phyloP scores from a whole-genome alignment of 2,329 filamentous ascomycete genomes.

The Neofusicoccum kwambonambiense region DNA sequence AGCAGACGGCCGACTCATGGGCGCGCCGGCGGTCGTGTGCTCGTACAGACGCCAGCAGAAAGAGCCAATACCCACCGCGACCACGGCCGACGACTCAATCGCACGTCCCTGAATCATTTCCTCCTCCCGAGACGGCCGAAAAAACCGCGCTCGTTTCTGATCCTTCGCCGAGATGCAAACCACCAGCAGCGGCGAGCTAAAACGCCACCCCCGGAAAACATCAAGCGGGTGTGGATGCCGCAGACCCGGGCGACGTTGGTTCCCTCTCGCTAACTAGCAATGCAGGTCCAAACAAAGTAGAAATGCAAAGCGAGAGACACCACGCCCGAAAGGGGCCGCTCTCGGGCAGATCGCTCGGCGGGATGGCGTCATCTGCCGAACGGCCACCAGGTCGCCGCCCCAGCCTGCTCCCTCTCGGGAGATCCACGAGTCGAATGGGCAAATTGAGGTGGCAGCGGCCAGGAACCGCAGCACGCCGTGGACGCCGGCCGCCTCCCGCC shows the following conservation, averaged over 20 bases:
- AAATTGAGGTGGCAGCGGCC: background rate
- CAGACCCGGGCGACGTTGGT: background rate
- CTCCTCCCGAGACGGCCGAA: background rate
- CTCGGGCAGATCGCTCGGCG: constrained; percentile 11
- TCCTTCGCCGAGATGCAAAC: constrained; percentile 3
- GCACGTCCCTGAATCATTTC: background rate
- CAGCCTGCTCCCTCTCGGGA: background rate
- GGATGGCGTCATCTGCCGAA: constrained; percentile 16
- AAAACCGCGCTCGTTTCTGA: background rate
- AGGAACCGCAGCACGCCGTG: background rate
- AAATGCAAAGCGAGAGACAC: background rate
- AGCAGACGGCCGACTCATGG: background rate
- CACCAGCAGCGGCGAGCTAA: background rate
- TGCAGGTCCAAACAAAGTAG: constrained; percentile 3
- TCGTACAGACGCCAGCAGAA: background rate
- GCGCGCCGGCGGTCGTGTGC: no score
- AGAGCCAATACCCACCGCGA: background rate
- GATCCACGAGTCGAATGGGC: constrained; percentile 1
- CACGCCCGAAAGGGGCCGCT: background rate
- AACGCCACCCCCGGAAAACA: background rate
- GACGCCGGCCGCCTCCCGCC: background rate
- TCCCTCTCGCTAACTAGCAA: background rate
- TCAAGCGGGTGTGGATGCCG: background rate
- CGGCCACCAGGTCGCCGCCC: background rate
- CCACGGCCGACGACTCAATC: background rate